phyloP scores from a whole-genome alignment of 2,329 filamentous ascomycete species.

The Hymenoscyphus albidus region DNA sequence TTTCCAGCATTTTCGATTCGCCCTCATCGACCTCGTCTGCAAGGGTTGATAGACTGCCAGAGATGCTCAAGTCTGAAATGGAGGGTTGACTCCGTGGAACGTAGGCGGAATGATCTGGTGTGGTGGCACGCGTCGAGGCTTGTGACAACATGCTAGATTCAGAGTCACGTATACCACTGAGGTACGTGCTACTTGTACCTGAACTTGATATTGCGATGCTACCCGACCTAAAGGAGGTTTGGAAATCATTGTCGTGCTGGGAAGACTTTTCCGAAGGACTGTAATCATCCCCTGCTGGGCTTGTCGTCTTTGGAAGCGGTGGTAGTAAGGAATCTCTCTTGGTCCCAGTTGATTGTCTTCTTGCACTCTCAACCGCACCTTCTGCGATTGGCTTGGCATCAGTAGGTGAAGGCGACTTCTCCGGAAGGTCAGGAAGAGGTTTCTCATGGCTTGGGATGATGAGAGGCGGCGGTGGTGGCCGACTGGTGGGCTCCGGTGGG shows the following conservation, averaged over 20 bases:
- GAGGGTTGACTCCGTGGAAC: conserved; percentile 50
- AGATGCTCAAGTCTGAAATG: conserved; percentile 63
- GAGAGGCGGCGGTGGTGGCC: conserved; percentile 43
- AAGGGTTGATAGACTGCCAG: conserved; percentile 59
- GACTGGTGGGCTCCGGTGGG: conserved; percentile 35
- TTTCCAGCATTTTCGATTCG: conserved; percentile 82
- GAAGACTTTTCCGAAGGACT: conserved; percentile 44
- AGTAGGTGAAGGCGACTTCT: conserved; percentile 34
- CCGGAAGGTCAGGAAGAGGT: conserved; percentile 62
- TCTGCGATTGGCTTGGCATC: conserved; percentile 20
- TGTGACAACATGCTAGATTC: conserved; percentile 76
- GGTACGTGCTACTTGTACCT: conserved; percentile 73
- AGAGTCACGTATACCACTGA: conserved; percentile 70
- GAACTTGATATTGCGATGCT: conserved; percentile 72
- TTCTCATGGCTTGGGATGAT: conserved; percentile 55
- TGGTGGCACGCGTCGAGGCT: conserved; percentile 82
- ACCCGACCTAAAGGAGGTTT: conserved; percentile 55
- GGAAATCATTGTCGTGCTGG: conserved; percentile 48
- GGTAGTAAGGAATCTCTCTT: conserved; percentile 49
- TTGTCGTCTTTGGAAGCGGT: conserved; percentile 55
- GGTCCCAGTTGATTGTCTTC: conserved; percentile 39
- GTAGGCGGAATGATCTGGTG: conserved; percentile 57
- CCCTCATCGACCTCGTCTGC: conserved; percentile 74
- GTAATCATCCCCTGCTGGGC: conserved; percentile 47
- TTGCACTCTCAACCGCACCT: conserved; percentile 31